A percentile compares a stretch with the other conserved stretches of the same genome.
phyloP scores from a whole-genome alignment of 2,329 filamentous ascomycete genomes.

The Alternaria dauci region DNA sequence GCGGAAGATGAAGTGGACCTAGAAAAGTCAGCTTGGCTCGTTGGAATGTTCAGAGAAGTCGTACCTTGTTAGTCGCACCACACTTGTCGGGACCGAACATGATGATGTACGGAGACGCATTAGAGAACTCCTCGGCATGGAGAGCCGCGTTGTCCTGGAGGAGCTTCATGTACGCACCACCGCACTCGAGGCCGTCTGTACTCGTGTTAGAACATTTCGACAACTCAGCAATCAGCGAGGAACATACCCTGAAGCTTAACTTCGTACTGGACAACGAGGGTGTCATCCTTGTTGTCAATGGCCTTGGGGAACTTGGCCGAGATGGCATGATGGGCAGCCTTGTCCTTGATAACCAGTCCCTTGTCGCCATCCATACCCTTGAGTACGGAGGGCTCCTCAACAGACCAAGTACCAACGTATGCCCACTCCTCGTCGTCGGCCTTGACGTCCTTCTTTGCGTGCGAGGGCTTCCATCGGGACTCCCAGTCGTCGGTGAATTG shows the following conservation, averaged over 20 bases:
- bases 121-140: constrained; percentile 96
- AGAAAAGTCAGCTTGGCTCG: constrained; percentile 28
- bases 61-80: constrained; percentile 96
- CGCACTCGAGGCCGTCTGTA: constrained; percentile 90
- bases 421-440: constrained; percentile 89
- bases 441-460: constrained; percentile 92
- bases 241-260: constrained; percentile 96
- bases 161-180: constrained; percentile 99
- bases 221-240: not conserved
- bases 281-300: constrained; percentile 97
- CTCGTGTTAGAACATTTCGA: constrained; percentile 41
- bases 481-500: constrained; percentile 99
- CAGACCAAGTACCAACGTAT: constrained; percentile 94
- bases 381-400: constrained; percentile 89
- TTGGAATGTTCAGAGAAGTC: constrained; percentile 12
- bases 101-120: constrained; percentile 96
- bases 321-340: constrained; percentile 97
- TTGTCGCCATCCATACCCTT: constrained; percentile 96
- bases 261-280: constrained; percentile 97
- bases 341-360: constrained; percentile 97
- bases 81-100: constrained; percentile 99
- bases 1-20: constrained; percentile 95
- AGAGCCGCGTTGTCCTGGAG: constrained; percentile 97
- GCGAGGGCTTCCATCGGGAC: constrained; percentile 88
- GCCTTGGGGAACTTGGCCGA: constrained; percentile 97